Evolutionary conservation across 176 grass and related monocot species (phyloP).

Genomic region (Puccinellia tenuiflora): DNA sequence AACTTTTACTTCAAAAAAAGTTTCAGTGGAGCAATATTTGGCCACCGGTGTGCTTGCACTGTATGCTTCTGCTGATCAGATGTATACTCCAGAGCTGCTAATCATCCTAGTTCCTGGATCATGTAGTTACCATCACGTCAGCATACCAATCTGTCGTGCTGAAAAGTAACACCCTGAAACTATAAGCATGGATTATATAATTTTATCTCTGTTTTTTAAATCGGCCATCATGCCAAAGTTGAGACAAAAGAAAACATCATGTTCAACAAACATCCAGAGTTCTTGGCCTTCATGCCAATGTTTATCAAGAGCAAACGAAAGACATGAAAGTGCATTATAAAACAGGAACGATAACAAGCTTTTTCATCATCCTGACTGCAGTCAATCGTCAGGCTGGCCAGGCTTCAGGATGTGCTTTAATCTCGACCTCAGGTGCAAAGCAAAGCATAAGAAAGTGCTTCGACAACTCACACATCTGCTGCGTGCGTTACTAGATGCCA

Average conservation of each 20-base stretch:
- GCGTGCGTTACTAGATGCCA: neutral
- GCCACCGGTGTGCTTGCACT: neutral
- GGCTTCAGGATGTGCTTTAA: neutral
- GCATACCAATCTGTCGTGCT: neutral
- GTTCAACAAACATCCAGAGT: neutral
- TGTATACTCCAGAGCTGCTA: neutral
- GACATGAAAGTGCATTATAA: neutral
- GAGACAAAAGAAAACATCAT: neutral
- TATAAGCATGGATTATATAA: neutral
- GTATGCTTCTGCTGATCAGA: neutral
- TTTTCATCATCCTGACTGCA: neutral
- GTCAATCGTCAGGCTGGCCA: neutral
- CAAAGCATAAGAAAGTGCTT: neutral
- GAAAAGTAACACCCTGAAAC: neutral
- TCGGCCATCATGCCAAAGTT: neutral
- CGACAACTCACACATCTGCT: neutral
- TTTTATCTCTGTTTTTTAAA: neutral
- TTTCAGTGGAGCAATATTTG: neutral
- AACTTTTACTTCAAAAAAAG: neutral
- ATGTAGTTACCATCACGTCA: neutral
- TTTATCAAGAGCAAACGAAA: neutral
- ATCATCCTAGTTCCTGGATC: conserved; percentile 1
- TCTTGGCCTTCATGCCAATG: neutral
- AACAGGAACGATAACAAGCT: neutral
- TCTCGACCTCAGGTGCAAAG: neutral